Base-by-base conservation (phyloP, 169 alveolate species). In the Eimeria maxima region DNA sequence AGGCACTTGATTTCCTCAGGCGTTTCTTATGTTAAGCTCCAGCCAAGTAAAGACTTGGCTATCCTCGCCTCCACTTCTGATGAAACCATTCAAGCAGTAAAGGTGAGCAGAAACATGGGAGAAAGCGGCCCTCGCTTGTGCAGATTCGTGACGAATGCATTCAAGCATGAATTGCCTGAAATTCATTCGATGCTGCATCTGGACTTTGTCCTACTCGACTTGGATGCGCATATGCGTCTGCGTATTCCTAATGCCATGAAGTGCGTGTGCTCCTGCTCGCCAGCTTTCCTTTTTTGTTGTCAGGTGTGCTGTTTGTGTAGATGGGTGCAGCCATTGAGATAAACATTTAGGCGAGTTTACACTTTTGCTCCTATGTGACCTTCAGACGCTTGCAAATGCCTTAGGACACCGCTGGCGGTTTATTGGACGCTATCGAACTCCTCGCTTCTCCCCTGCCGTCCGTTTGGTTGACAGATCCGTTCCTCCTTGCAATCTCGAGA, bases 31-130 rank as follows among this genome's bases (percentile, higher is more conserved):
- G 96, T 93, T 73, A 78, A 78, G 24, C 87, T 94, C 20, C 69
- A 83, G 71, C 96, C 96, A 16, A 94, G 96, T 65, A 71, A 94
- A 55, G 96, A 94, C 38, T 84, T 94, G 50, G 81, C 95, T 47
- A 83, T 94, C 4, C 93, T 83, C 11, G 86, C 89, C 55, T 74
- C 93, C 4, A 55, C 69, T 7, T 84, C 90, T 57, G 95, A 94
- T n/a, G 96, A 94, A 55, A 86, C 53, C 29, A 73, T 94, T 47
- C 93, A 74, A 22, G 96, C 96, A 22, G 96, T 94, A 24, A 65
- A 73, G 83, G 95, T 94, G 89, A 44, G 65, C 53, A 29, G 29
- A 6, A 38, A 67, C 38, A 7, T 33, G 16, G 91, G 44, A n/a
- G 27, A 50, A 83, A 69, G 10, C 16, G 60, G 10, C 50, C 22